These are phyloP conservation scores for Colletotrichum destructivum DNA, from an alignment of 2,329 filamentous ascomycete species.

Conservation along the genomic window DNA sequence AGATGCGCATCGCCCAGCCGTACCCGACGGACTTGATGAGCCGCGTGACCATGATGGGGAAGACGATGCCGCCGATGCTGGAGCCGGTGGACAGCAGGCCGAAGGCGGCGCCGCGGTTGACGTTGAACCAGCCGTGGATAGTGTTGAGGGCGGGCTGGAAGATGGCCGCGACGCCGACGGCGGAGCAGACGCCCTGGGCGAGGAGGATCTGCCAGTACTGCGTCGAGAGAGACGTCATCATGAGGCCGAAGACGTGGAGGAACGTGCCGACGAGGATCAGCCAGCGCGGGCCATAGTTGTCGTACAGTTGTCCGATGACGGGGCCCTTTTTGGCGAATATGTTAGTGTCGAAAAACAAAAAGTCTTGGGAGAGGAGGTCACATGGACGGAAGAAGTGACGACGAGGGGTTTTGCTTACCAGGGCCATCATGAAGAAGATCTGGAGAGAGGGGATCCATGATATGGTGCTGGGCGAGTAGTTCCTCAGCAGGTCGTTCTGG, in stretches of 20 bases:
- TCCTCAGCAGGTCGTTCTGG: constrained; percentile 60
- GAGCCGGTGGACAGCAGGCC: constrained; percentile 55
- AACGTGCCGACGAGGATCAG: constrained; percentile 68
- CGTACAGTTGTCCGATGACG: constrained; percentile 74
- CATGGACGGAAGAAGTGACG: not conserved
- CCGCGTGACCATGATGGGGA: constrained; percentile 57
- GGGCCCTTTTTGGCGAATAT: constrained; percentile 61
- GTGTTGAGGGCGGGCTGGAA: constrained; percentile 53
- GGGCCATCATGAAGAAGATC: constrained; percentile 67
- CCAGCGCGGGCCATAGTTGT: constrained; percentile 73
- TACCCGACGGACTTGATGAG: constrained; percentile 55
- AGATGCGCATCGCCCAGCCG: constrained; percentile 57
- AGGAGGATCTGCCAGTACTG: constrained; percentile 60
- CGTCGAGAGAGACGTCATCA: constrained; percentile 71
- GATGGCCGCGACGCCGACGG: constrained; percentile 54
- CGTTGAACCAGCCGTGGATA: constrained; percentile 53
- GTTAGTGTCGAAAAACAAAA: not conserved
- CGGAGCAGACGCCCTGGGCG: constrained; percentile 55
- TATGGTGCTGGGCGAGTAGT: constrained; percentile 68
- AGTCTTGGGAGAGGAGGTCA: too few relatives aligned
- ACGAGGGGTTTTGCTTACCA: constrained; percentile 52
- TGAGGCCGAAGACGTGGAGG: constrained; percentile 72
- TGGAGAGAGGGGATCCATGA: constrained; percentile 75
- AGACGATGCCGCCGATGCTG: constrained; percentile 56
- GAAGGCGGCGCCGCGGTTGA: constrained; percentile 53